phyloP scores from a whole-genome alignment of 257 asterid species.

The Primulina tabacum region DNA sequence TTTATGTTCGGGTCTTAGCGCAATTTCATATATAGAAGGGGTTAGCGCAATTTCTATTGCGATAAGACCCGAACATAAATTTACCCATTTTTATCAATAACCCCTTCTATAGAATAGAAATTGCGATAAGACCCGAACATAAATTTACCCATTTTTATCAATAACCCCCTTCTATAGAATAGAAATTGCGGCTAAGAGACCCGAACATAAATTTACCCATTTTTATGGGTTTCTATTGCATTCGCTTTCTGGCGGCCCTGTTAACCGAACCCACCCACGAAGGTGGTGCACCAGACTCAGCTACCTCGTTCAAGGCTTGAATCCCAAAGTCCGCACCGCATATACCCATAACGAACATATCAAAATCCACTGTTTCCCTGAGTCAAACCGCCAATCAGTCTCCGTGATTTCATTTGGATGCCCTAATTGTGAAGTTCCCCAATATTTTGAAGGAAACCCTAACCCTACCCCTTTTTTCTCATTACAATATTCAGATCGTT shows the following conservation, averaged over 20 bases:
- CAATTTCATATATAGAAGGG: not conserved
- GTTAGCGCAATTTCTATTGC: no score
- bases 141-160: no score
- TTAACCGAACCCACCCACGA: not conserved
- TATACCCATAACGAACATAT: no score
- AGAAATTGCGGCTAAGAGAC: no score
- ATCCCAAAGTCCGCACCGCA: not conserved
- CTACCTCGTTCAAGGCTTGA: not conserved
- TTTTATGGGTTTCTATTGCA: not conserved
- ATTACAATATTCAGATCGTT: conserved; percentile 37
- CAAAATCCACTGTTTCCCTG: not conserved
- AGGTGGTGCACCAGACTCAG: not conserved
- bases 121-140: no score
- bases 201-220: no score
- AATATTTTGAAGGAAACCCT: conserved; percentile 50
- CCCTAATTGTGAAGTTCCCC: conserved; percentile 50
- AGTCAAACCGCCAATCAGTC: conserved; percentile 30
- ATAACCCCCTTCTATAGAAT: no score
- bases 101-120: no score
- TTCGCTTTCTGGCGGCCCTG: not conserved
- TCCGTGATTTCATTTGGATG: conserved; percentile 31
- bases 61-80: no score
- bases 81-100: no score
- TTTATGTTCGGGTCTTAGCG: not conserved
- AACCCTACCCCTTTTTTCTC: conserved; percentile 57